Evolutionary conservation across 176 grass and related monocot species (phyloP).

Genomic region (Musa acuminata): DNA sequence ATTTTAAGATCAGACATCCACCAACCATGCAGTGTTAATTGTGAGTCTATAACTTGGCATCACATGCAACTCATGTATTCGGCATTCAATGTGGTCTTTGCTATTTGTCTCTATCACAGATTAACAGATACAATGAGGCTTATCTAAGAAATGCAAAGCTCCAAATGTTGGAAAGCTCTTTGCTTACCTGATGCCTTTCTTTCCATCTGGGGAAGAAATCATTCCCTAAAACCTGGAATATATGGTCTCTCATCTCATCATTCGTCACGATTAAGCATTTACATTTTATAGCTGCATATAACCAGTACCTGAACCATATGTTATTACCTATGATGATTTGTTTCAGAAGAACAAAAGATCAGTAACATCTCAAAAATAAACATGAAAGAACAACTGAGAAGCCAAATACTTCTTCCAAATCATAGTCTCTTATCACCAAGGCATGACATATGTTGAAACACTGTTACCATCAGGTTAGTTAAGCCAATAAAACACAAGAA

Average conservation of each 20-base stretch:
- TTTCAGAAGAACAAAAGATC: constrained; percentile 21
- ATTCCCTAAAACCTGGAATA: constrained; percentile 53
- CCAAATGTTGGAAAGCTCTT: background rate
- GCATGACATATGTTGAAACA: background rate
- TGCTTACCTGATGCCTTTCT: constrained; percentile 70
- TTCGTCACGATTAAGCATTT: constrained; percentile 71
- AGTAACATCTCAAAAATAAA: constrained; percentile 7
- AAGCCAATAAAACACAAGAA: constrained; percentile 18
- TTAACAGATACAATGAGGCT: background rate
- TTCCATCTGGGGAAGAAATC: constrained; percentile 69
- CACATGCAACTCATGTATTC: too few relatives aligned
- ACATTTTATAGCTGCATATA: constrained; percentile 72
- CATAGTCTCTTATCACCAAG: background rate
- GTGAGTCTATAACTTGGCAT: background rate
- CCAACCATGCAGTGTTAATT: background rate
- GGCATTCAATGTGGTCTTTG: background rate
- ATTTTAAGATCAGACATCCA: background rate
- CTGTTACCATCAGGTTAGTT: background rate
- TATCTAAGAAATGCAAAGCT: constrained; percentile 12
- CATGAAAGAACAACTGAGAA: background rate
- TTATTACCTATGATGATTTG: constrained; percentile 26
- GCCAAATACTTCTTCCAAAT: background rate
- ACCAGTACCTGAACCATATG: constrained; percentile 67
- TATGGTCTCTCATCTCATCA: constrained; percentile 86
- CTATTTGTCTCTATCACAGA: background rate